Evolutionary conservation across 2,329 filamentous ascomycete species (phyloP), one percentile per base, ranked within the genome.

Genomic region (Juglanconis juglandina): DNA sequence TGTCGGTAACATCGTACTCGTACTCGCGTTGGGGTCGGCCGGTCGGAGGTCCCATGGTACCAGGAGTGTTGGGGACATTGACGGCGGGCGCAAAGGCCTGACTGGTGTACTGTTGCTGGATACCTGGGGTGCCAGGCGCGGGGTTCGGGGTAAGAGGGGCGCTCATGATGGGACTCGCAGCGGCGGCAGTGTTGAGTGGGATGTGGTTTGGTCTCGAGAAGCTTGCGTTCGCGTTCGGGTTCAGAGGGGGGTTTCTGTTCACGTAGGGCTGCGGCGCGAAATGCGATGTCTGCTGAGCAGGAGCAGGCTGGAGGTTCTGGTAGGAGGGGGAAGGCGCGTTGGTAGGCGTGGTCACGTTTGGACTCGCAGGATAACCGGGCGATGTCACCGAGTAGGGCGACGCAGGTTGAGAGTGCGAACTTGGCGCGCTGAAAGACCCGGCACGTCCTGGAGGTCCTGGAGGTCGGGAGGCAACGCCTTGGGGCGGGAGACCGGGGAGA

Each of bases 1-100:
- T 90, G 75, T 97, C 93, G 65, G 89, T 91, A 50, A 93, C 83
- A 68, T 96, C 91, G 67, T 93, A 86, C 60, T 84, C 78, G 59
- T 81, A 79, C 58, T 82, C 81, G 65, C 87, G 91, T 11, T 83
- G 81, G 48, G 86, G 83, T 65, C 81, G 80, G 60, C 89, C 88
- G 17, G 80, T 79, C 68, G 83, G 86, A 63, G 77, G 85, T 0
- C 81, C 82, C 83, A 85, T 87, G 50, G 71, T 68, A 59, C 74
- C 78, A 9, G 68, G 66, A 37, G 68, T 74, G 4, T 59, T 56
- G 5, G 41, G 56, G 34, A 30, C 65, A 13, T 32, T 57, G 47
- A 50, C 47, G 68, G 71, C 59, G 53, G 64, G 59, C 42, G 50
- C 44, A 37, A 59, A 58, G 35, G 48, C 9, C 24, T 49, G 34